A percentile compares a stretch with the other conserved stretches of the same genome.
phyloP scores from a whole-genome alignment of 176 grass and related monocot genomes.

The Miscanthus lutarioriparius region DNA sequence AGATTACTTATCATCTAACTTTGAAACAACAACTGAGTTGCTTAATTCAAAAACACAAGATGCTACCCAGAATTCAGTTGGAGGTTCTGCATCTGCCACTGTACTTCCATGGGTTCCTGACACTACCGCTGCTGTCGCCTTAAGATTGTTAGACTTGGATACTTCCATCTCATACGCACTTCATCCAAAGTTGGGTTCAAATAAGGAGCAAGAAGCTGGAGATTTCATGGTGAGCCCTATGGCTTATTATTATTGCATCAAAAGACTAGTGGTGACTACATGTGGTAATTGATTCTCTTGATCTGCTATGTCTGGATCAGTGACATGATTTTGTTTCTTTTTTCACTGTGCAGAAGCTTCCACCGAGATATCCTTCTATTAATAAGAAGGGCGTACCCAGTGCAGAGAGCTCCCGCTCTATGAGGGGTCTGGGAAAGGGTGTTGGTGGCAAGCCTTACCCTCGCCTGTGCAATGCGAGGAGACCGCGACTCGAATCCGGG shows the following conservation, averaged over 20 bases:
- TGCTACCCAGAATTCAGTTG: slow-evolving; percentile 37
- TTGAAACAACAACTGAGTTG: slow-evolving; percentile 77
- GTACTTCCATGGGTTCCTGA: slow-evolving; percentile 87
- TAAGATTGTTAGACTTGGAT: slow-evolving; percentile 84
- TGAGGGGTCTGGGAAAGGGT: too few relatives aligned
- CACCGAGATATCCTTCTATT: slow-evolving; percentile 54
- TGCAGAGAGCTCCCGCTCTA: too few relatives aligned
- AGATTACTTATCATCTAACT: slow-evolving; percentile 73
- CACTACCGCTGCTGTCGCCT: slow-evolving; percentile 67
- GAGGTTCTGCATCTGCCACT: slow-evolving; percentile 41
- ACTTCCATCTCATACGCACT: slow-evolving; percentile 66
- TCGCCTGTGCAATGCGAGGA: too few relatives aligned
- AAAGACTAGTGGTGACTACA: not conserved
- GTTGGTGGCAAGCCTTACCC: too few relatives aligned
- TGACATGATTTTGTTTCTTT: not conserved
- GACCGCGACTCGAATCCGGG: too few relatives aligned
- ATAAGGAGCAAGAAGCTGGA: slow-evolving; percentile 57
- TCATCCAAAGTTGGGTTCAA: slow-evolving; percentile 50
- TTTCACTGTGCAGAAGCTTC: slow-evolving; percentile 60
- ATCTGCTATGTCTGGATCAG: not conserved
- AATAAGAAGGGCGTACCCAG: too few relatives aligned
- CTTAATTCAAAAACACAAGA: slow-evolving; percentile 49
- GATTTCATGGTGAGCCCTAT: slow-evolving; percentile 61
- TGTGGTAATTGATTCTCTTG: not conserved
- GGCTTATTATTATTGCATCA: slow-evolving; percentile 30